Evolutionary conservation across 805 yeast species (phyloP).

Genomic region (Scheffersomyces spartinae): DNA sequence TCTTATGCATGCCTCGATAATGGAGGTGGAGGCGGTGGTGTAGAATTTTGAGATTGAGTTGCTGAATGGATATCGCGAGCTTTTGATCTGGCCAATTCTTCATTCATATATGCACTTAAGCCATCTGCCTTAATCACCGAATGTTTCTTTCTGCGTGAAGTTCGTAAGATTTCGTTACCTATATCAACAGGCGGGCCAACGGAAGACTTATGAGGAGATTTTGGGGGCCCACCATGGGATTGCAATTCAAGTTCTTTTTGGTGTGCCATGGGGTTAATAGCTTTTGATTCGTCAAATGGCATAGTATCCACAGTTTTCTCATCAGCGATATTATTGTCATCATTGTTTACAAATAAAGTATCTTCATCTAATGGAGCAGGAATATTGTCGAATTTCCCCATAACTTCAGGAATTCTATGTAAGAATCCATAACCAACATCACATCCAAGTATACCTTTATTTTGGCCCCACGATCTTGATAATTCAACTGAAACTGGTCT

Average conservation of each 20-base stretch:
- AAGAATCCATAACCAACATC: constrained; percentile 89
- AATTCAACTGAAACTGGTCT: constrained; percentile 74
- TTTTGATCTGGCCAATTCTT: constrained; percentile 30
- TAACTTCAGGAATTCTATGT: constrained; percentile 71
- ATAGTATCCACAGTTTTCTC: constrained; percentile 20
- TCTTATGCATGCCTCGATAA: too few relatives aligned
- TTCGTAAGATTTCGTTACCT: too few relatives aligned
- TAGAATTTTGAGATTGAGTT: too few relatives aligned
- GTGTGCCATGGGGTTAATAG: constrained; percentile 7
- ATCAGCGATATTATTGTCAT: too few relatives aligned
- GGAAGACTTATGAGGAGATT: neutral
- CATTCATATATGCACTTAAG: constrained; percentile 30
- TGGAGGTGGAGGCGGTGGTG: too few relatives aligned
- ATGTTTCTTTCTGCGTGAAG: too few relatives aligned
- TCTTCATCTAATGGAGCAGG: too few relatives aligned
- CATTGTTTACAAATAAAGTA: too few relatives aligned
- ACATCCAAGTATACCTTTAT: constrained; percentile 78
- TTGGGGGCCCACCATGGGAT: neutral
- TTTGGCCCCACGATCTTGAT: constrained; percentile 61
- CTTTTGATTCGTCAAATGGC: constrained; percentile 17
- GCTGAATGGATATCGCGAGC: constrained; percentile 15
- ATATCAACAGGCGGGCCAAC: constrained; percentile 2
- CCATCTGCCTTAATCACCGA: too few relatives aligned
- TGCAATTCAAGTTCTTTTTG: too few relatives aligned
- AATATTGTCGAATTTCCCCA: constrained; percentile 36